phyloP scores from a whole-genome alignment of 139 green algal genomes.

The Edaphochlamys debaryana region DNA sequence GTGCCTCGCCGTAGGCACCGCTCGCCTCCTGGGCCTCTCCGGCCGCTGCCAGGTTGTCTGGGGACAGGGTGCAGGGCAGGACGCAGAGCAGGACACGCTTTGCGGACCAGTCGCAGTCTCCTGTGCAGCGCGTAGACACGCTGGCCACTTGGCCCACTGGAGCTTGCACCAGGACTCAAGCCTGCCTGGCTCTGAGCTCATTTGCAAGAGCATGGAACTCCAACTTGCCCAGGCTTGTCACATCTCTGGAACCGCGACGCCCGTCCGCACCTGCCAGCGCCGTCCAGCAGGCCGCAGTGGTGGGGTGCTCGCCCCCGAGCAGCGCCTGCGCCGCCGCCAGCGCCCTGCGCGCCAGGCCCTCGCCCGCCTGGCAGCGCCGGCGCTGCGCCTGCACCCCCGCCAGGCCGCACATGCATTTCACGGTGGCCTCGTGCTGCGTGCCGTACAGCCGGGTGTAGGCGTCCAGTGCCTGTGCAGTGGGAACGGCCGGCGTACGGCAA shows the following conservation, averaged over 20 bases:
- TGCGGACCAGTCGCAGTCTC: too few relatives aligned
- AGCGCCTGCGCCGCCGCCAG: not conserved
- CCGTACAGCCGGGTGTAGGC: not conserved
- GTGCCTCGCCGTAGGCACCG: not conserved
- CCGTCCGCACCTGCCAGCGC: slow-evolving; percentile 10
- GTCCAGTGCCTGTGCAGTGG: slow-evolving; percentile 8
- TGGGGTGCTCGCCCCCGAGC: not conserved
- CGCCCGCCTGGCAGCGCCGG: not conserved
- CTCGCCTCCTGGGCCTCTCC: not conserved
- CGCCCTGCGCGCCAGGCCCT: not conserved
- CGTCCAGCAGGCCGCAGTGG: slow-evolving; percentile 12
- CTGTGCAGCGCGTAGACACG: too few relatives aligned
- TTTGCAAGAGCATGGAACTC: too few relatives aligned
- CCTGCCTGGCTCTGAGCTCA: too few relatives aligned
- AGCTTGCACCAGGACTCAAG: too few relatives aligned
- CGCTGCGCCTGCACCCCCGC: not conserved
- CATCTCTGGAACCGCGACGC: not conserved
- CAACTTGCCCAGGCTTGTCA: too few relatives aligned
- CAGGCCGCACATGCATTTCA: slow-evolving; percentile 19
- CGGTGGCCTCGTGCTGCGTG: not conserved
- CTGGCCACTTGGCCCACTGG: too few relatives aligned
- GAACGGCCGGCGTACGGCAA: not conserved
- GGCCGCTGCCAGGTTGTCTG: slow-evolving; percentile 5
- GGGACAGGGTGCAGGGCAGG: too few relatives aligned
- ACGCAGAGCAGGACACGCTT: too few relatives aligned